Base-by-base conservation (phyloP, 768 basidiomycete genomes). In the Mycena sanguinolenta region DNA sequence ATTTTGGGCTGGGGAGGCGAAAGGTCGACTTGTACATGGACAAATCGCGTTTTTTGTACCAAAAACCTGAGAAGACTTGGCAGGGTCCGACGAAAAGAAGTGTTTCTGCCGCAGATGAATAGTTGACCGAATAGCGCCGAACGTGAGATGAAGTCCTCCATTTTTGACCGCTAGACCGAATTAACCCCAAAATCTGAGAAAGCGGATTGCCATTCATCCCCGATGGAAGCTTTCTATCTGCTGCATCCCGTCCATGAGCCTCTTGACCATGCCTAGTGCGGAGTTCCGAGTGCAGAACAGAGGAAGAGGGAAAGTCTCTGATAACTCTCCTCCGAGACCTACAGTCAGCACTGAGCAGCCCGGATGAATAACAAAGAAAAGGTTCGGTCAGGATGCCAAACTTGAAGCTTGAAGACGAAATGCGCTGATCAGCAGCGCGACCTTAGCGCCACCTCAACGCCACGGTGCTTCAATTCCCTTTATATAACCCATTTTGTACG, bases 31-130 rank as follows among this genome's bases (percentile, higher is more conserved):
- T 38, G 16, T 6, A 27, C 10, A 14, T 34, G 32, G 6, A 34
- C 19, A 30, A 21, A 60, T 60, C 23, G 23, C 25, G 28, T 30
- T 60, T 59, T 34, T 60, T 60, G 30, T 60, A 60, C 36, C 44
- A 23, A 4, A n/a, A 46, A 12, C 30, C 14, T 30, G 28, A 49
- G 44, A 46, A 46, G 32, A 28, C 28, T 10, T 32, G 44, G 30
- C 59, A 21, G 59, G 21, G 2, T 30, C 27, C 39, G 39, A 60
- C 59, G 44, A 25, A 49, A 5, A 23, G 42, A 32, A 60, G 44
- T 21, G n/a, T n/a, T 4, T 27, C 39, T 30, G 57, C 38, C 39
- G 58, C 39, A 0, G 10, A 39, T 27, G 19, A 28, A 28, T 17
- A 30, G 10, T 21, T 46, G 10, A 17, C 42, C 42, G 30, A 19